Percentiles rank a stretch among this genome's conserved stretches.
phyloP scores from a whole-genome alignment of 768 basidiomycete genomes.

The Naganishia friedmannii region DNA sequence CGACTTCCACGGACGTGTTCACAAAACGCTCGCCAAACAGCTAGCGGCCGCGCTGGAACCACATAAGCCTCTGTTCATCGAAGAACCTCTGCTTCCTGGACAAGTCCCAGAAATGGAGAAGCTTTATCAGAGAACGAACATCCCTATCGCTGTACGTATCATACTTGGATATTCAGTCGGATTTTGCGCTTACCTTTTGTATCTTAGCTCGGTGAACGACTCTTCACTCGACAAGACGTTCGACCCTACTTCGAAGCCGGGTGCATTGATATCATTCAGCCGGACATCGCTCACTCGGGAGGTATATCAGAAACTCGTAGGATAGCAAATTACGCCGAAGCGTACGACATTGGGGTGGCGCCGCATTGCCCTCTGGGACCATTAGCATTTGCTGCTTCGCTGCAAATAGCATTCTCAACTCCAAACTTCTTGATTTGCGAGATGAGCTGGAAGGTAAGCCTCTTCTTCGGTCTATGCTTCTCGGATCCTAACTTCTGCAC shows the following conservation, averaged over 20 bases:
- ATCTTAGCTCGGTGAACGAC: conserved; percentile 56
- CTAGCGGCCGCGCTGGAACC: conserved; percentile 64
- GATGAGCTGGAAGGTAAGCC: conserved; percentile 42
- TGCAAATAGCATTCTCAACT: conserved; percentile 62
- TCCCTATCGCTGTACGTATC: conserved; percentile 62
- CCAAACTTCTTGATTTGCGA: conserved; percentile 59
- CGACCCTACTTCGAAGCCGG: conserved; percentile 65
- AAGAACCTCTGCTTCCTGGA: conserved; percentile 63
- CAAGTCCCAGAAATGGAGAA: conserved; percentile 65
- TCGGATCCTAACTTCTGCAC: conserved; percentile 11
- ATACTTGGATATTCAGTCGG: neutral
- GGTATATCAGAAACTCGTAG: conserved; percentile 63
- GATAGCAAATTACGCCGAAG: conserved; percentile 63
- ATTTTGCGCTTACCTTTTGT: neutral
- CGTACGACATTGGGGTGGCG: conserved; percentile 65
- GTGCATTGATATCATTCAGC: conserved; percentile 68
- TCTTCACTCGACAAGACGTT: conserved; percentile 64
- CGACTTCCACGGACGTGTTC: conserved; percentile 69
- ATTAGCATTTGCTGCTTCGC: conserved; percentile 66
- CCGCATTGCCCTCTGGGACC: conserved; percentile 71
- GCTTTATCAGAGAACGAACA: conserved; percentile 59
- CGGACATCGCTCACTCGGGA: conserved; percentile 58
- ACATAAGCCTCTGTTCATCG: conserved; percentile 64
- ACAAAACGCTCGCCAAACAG: conserved; percentile 69
- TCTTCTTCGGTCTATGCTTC: neutral